These are phyloP conservation scores for Mycogone perniciosa DNA, from an alignment of 2,329 filamentous ascomycete species.

Conservation along the genomic window DNA sequence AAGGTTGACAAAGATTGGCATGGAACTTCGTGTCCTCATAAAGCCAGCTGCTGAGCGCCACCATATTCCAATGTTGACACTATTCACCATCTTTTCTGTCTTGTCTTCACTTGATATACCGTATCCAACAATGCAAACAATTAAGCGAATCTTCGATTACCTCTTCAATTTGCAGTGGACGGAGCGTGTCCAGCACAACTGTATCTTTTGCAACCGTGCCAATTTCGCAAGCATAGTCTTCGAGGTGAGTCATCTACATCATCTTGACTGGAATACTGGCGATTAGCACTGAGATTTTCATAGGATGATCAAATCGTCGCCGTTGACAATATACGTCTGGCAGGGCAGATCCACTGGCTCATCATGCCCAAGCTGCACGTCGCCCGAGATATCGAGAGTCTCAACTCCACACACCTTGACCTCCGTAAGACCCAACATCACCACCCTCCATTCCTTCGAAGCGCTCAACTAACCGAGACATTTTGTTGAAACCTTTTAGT, in stretches of 20 bases:
- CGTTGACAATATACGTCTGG: not conserved
- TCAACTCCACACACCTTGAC: not conserved
- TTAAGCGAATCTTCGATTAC: not conserved
- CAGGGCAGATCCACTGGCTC: conserved; percentile 3
- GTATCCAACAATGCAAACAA: not conserved
- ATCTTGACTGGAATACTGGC: not conserved
- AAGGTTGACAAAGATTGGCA: not conserved
- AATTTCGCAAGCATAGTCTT: not conserved
- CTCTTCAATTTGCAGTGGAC: conserved; percentile 1
- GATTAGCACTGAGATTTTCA: not conserved
- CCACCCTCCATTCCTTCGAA: not conserved
- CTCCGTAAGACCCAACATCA: not conserved
- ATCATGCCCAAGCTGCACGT: not conserved
- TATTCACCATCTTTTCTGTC: not conserved
- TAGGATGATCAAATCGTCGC: not conserved
- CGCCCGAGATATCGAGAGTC: not conserved
- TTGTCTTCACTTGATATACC: too few species aligned
- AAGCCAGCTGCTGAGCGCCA: not conserved
- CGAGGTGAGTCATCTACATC: not conserved
- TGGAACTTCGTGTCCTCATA: not conserved
- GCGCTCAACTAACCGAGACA: not conserved
- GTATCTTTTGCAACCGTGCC: not conserved
- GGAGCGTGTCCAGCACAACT: not conserved
- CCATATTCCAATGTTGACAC: not conserved
- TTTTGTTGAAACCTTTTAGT: not conserved